Percentiles rank a stretch among this genome's conserved stretches.
Conservation (phyloP, 2,329 filamentous ascomycete genomes). For the Hymenotorrendiella dingleyae region DNA sequence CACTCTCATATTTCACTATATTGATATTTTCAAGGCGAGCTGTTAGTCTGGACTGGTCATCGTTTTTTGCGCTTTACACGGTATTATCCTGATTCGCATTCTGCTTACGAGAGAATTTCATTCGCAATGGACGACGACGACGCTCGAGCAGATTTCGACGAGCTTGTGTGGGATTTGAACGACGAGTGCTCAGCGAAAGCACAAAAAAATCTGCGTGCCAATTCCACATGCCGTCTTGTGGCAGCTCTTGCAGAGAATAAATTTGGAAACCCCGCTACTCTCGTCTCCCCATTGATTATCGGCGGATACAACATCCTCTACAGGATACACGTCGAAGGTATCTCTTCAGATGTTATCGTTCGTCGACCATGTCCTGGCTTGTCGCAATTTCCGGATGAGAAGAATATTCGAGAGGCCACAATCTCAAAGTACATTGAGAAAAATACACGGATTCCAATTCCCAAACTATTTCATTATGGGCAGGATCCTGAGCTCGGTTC, state of each 20-base stretch:
- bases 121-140: background rate
- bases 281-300: background rate
- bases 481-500: conserved; percentile 12
- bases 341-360: conserved; percentile 7
- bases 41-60: too few species aligned
- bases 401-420: conserved; percentile 12
- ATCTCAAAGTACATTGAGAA: conserved; percentile 11
- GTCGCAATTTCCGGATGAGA: conserved; percentile 14
- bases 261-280: conserved; percentile 13
- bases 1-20: too few species aligned
- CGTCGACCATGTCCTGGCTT: conserved; percentile 10
- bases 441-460: conserved; percentile 13
- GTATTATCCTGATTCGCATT: too few species aligned
- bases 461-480: conserved; percentile 12
- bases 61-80: too few species aligned
- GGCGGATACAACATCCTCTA: conserved; percentile 9
- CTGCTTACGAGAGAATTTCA: too few species aligned
- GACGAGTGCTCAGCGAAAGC: conserved; percentile 16
- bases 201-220: conserved; percentile 10
- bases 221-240: conserved; percentile 3
- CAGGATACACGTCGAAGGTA: conserved; percentile 17
- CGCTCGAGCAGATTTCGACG: conserved; percentile 14
- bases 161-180: conserved; percentile 20
- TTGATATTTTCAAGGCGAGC: too few species aligned
- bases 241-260: conserved; percentile 13